Conservation (phyloP, 2,329 filamentous ascomycete genomes). For the Microdochium bolleyi region DNA sequence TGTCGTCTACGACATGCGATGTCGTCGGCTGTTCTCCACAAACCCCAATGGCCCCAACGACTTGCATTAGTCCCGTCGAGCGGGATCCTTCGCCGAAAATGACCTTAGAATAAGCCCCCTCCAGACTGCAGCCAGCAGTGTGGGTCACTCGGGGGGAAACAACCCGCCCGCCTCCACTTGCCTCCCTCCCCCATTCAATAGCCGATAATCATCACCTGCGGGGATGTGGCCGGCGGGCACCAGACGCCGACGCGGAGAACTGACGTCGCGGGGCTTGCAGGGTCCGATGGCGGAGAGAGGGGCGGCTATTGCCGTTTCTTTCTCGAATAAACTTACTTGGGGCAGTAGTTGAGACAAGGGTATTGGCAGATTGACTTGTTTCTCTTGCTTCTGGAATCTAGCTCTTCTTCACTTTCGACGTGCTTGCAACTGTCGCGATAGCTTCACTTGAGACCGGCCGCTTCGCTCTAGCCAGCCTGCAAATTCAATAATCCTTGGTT, state of each 20-base stretch:
- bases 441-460: not conserved
- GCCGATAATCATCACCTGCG: not conserved
- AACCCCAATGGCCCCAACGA: not conserved
- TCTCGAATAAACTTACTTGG: too few relatives aligned
- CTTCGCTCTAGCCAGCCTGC: too few relatives aligned
- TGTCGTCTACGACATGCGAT: too few relatives aligned
- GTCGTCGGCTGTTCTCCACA: too few relatives aligned
- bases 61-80: not conserved
- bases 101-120: not conserved
- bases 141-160: too few relatives aligned
- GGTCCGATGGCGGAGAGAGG: not conserved
- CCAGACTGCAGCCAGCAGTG: not conserved
- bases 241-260: not conserved
- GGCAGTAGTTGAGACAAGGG: too few relatives aligned
- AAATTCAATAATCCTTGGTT: too few relatives aligned
- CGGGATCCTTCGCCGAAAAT: not conserved
- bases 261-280: conserved; percentile 1
- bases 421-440: not conserved
- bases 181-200: not conserved
- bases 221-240: not conserved
- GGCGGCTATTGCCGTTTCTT: not conserved
- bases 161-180: too few relatives aligned
- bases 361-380: not conserved
- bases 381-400: not conserved
- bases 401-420: not conserved